phyloP scores from a whole-genome alignment of 176 grass and related monocot genomes.

The Carex kokanica region DNA sequence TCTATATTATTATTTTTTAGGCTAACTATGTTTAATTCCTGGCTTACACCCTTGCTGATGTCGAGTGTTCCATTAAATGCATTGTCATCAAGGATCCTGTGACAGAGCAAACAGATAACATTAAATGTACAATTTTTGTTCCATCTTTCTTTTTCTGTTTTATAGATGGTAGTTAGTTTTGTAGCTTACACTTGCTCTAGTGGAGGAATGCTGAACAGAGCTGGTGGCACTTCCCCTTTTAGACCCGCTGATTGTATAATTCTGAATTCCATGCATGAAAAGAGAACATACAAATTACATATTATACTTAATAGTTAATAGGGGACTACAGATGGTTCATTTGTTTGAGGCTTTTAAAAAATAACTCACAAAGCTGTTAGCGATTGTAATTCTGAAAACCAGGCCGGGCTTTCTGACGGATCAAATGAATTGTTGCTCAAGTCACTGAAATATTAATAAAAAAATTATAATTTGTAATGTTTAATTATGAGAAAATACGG shows the following conservation, averaged over 20 bases:
- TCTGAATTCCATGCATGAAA: constrained; percentile 36
- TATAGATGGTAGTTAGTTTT: not conserved
- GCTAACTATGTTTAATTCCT: constrained; percentile 69
- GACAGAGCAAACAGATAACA: not conserved
- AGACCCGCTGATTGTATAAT: constrained; percentile 72
- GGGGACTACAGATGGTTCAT: not conserved
- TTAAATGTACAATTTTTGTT: not conserved
- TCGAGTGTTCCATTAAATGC: constrained; percentile 71
- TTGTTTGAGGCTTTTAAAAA: not conserved
- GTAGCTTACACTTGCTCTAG: constrained; percentile 84
- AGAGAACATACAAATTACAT: constrained; percentile 16
- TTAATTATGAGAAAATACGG: not conserved
- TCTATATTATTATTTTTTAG: constrained; percentile 68
- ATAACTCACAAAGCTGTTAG: constrained; percentile 68
- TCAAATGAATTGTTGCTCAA: constrained; percentile 94
- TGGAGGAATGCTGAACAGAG: constrained; percentile 60
- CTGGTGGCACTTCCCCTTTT: constrained; percentile 46
- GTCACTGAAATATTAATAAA: constrained; percentile 43
- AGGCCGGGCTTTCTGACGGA: constrained; percentile 54
- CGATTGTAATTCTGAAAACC: constrained; percentile 58
- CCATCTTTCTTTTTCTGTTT: not conserved
- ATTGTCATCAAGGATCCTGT: constrained; percentile 75
- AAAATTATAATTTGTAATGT: not conserved
- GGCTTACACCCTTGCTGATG: constrained; percentile 55
- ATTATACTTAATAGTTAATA: not conserved